Evolutionary conservation across 176 grass and related monocot genomes (phyloP), one percentile per base, ranked within the genome.

Genomic region (Elymus sibiricus): DNA sequence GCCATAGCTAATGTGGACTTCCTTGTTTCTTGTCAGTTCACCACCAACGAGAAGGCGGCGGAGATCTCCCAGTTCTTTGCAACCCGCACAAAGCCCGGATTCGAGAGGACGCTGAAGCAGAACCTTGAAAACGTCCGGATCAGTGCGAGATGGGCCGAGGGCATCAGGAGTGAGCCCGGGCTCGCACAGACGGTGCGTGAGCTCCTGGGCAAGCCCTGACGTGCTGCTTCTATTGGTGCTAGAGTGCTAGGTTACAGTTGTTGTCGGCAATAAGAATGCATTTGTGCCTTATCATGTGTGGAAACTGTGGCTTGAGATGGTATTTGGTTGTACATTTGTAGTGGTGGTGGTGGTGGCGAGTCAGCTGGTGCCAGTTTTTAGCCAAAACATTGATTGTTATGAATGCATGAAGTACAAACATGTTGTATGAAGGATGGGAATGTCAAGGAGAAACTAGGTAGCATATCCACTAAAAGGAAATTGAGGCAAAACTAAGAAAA

Each of bases 1-100:
- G 39, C 58, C 71, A 84, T 64, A 35, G 71, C 59, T 56, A 11
- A 76, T 83, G 60, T 28, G 32, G 16, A 7, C 51, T 64, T 32
- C 11, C 37, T 32, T 66, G n/a, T 86, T 84, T 89, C 16, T 79
- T 76, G 25, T 7, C 83, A 97, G 95, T 97, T 97, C 69, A 8
- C 83, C 35, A 93, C 95, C 31, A 65, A 79, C 5, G 93, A 93
- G 65, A 95, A 92, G 88, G 83, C 84, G 19, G 68, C 22, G 32
- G 95, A 98, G 78, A 88, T 95, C 25, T 87, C 92, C 43, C 16
- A 84, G 11, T 95, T 95, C 64, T 95, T 98, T 19, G 87, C 80
- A 4, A 87, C 79, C n/a, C 91, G 85, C 35, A 85, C 63, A 39
- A 92, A 90, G 28, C 85, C 89, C 0, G 71, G 74, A 17, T 98